Evolutionary conservation across 2,329 filamentous ascomycete species (phyloP).

Genomic region (Scedosporium minutisporum): DNA sequence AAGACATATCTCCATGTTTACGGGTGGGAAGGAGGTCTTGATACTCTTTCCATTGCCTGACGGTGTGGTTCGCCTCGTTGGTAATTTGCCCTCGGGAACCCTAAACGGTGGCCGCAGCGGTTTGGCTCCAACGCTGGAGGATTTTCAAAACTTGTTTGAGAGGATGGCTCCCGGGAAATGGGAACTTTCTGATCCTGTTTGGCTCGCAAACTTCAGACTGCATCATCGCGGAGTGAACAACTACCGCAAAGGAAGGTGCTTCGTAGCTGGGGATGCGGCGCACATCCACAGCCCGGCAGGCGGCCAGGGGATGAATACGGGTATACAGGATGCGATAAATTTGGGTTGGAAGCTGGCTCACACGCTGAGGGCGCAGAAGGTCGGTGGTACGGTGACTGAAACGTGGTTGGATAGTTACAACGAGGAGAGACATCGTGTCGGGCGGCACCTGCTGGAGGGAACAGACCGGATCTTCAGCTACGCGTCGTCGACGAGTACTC

Average conservation of each 20-base stretch:
- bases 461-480: conserved; percentile 31
- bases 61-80: conserved; percentile 18
- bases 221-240: conserved; percentile 29
- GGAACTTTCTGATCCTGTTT: conserved; percentile 20
- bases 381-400: conserved; percentile 15
- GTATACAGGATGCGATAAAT: conserved; percentile 45
- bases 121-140: not conserved
- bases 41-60: conserved; percentile 22
- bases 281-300: conserved; percentile 48
- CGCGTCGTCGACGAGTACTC: conserved; percentile 23
- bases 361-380: conserved; percentile 22
- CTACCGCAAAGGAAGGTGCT: conserved; percentile 28
- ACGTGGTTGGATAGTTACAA: conserved; percentile 37
- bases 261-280: conserved; percentile 46
- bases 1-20: conserved; percentile 17
- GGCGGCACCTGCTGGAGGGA: conserved; percentile 27
- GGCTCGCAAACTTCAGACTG: conserved; percentile 35
- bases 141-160: conserved; percentile 16
- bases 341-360: conserved; percentile 41
- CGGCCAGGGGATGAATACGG: conserved; percentile 50
- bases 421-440: conserved; percentile 36
- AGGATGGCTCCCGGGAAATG: conserved; percentile 19
- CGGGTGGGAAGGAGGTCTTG: conserved; percentile 22
- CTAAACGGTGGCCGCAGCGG: conserved; percentile 6
- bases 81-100: conserved; percentile 8